phyloP scores from a whole-genome alignment of 352 stramenopile species.

The Pythium sukuiense region DNA sequence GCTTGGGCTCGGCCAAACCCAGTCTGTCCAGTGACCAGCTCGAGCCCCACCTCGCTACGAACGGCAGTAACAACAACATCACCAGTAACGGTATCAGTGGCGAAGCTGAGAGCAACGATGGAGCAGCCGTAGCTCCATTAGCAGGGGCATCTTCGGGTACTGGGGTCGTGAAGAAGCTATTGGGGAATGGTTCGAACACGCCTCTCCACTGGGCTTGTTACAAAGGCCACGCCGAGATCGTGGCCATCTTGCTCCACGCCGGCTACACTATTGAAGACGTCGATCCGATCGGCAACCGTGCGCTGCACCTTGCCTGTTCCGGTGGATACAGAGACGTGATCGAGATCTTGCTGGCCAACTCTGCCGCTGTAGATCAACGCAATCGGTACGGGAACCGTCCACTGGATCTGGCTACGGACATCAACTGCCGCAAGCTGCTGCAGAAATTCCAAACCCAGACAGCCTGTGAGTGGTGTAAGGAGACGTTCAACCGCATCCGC shows the following conservation, averaged over 20 bases:
- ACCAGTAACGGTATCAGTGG: neutral
- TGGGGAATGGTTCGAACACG: constrained; percentile 51
- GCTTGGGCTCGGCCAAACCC: constrained; percentile 1
- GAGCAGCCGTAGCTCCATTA: neutral
- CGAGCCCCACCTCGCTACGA: constrained; percentile 12
- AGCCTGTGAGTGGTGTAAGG: constrained; percentile 76
- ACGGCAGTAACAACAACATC: constrained; percentile 21
- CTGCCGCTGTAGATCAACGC: constrained; percentile 46
- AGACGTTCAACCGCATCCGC: constrained; percentile 63
- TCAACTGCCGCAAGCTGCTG: constrained; percentile 58
- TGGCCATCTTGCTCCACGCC: constrained; percentile 62
- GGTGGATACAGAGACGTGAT: constrained; percentile 65
- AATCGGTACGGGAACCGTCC: constrained; percentile 81
- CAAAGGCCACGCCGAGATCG: constrained; percentile 67
- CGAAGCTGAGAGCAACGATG: neutral
- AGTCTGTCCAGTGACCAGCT: constrained; percentile 12
- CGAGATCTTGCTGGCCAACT: constrained; percentile 70
- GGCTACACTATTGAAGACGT: constrained; percentile 67
- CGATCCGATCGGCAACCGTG: constrained; percentile 71
- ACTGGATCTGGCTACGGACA: constrained; percentile 68
- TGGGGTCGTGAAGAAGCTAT: constrained; percentile 15
- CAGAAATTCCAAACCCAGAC: constrained; percentile 60
- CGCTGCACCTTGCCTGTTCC: constrained; percentile 73
- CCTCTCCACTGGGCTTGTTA: constrained; percentile 89
- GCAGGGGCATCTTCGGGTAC: neutral